Base-by-base conservation (phyloP, 306 rosid genomes). In the Oemleria cerasiformis region DNA sequence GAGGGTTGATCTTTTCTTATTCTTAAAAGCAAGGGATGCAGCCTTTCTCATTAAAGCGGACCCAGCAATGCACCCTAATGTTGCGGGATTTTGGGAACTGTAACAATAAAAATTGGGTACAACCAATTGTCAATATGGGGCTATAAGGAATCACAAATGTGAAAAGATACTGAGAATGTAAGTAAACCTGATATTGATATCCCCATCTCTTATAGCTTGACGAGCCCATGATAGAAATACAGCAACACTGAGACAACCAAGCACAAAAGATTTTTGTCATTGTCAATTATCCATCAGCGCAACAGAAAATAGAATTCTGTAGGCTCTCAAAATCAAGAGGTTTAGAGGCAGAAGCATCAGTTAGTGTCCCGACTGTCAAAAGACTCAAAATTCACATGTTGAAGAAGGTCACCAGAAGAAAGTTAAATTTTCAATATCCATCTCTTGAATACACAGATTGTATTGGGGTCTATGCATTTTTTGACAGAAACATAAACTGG, bases 1-100 rank as follows among this genome's bases (percentile, higher is more conserved):
- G 70, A 91, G 91, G 5, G 96, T 87, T 65, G 99, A 89, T 80
- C 99, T 87, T 85, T 87, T 94, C 88, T 91, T 91, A 72, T 73
- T 70, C 56, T 77, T 68, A 74, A 89, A 91, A 63, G 96, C 97
- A 71, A 87, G 86, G 21, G 95, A 86, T 48, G 99, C 99, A 30
- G 99, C 97, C 76, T 72, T 94, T 77, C 97, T 91, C 89, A 89
- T 71, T 74, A 94, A 65, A 55, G 90, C 82, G 56, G 99, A 85
- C 20, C 91, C 97, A 43, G 96, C 99, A 63, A 94, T 79, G 88
- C 95, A 84, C 48, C 97, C 99, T 77, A 94, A 71, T 17, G 85
- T 67, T 17, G 92, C 60, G 30, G 99, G 97, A 84, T 89, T 94
- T 62, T 79, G 78, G 61, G 71, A 75, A 64, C 96, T 86, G 80